Evolutionary conservation across 163 green algal species (phyloP).

Genomic region (Prototheca wickerhamii): DNA sequence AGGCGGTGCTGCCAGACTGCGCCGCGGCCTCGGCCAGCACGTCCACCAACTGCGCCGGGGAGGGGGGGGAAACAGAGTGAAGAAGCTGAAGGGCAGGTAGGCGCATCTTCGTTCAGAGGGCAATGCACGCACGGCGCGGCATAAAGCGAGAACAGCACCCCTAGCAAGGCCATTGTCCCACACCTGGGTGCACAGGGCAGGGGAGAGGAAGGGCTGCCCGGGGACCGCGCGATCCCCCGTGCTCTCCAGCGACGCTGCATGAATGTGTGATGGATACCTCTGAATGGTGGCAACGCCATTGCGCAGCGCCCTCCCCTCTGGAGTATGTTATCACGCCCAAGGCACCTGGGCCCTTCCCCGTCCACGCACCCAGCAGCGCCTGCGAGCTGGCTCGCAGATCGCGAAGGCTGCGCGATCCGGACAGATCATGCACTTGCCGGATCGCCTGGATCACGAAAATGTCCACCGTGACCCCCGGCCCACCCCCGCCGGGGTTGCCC

Average conservation of each 20-base stretch:
- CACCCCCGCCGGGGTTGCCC: not conserved
- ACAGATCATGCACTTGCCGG: not conserved
- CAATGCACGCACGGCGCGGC: not conserved
- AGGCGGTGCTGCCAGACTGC: constrained; percentile 26
- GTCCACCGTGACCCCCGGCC: not conserved
- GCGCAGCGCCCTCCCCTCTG: not conserved
- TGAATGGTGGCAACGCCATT: not conserved
- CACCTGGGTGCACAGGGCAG: too few relatives aligned
- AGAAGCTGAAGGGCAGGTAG: too few relatives aligned
- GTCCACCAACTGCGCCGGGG: constrained; percentile 45
- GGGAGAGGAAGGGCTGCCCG: too few relatives aligned
- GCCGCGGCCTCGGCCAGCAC: constrained; percentile 61
- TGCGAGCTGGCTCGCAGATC: not conserved
- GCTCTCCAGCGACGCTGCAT: too few relatives aligned
- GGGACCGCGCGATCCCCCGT: too few relatives aligned
- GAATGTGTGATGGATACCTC: too few relatives aligned
- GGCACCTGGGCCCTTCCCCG: not conserved
- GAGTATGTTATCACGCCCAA: not conserved
- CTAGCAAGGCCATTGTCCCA: too few relatives aligned
- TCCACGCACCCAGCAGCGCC: not conserved
- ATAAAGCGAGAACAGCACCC: not conserved
- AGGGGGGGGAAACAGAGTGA: not conserved
- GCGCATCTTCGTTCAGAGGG: not conserved
- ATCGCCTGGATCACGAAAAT: not conserved
- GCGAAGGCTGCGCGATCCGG: not conserved